Evolutionary conservation across 1,139 yeast genomes (phyloP).

Genomic region (Trichomonascaceae sp.): DNA sequence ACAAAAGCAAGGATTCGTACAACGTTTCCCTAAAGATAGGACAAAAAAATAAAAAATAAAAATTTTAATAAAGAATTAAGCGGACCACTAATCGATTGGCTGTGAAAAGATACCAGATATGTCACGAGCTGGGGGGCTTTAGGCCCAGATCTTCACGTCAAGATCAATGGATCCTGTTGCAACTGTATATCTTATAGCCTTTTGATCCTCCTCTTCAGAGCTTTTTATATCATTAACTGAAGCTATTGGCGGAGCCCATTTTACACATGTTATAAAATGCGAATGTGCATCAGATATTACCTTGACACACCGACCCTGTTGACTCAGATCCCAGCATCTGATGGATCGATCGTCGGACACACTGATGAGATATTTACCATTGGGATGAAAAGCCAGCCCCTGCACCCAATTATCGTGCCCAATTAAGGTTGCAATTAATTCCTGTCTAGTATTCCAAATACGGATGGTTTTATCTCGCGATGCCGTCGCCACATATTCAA

Average conservation of each 20-base stretch:
- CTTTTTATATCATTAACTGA: constrained; percentile 15
- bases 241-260: constrained; percentile 45
- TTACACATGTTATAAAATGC: constrained; percentile 63
- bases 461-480: constrained; percentile 74
- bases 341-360: constrained; percentile 77
- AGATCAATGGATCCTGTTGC: constrained; percentile 85
- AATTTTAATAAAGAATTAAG: not conserved
- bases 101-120: not conserved
- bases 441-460: constrained; percentile 74
- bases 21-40: not conserved
- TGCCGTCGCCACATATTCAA: constrained; percentile 55
- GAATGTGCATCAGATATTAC: constrained; percentile 56
- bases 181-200: constrained; percentile 34
- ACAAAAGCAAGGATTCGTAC: not conserved
- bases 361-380: constrained; percentile 62
- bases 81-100: not conserved
- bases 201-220: constrained; percentile 9
- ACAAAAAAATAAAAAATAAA: too few species aligned
- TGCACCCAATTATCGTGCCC: constrained; percentile 93
- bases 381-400: constrained; percentile 64
- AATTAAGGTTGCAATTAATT: constrained; percentile 45
- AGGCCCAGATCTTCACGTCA: constrained; percentile 72
- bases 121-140: not conserved
- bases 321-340: constrained; percentile 71
- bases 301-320: constrained; percentile 46